Evolutionary conservation across 306 rosid genomes (phyloP).

Genomic region (Gleditsia sinensis): DNA sequence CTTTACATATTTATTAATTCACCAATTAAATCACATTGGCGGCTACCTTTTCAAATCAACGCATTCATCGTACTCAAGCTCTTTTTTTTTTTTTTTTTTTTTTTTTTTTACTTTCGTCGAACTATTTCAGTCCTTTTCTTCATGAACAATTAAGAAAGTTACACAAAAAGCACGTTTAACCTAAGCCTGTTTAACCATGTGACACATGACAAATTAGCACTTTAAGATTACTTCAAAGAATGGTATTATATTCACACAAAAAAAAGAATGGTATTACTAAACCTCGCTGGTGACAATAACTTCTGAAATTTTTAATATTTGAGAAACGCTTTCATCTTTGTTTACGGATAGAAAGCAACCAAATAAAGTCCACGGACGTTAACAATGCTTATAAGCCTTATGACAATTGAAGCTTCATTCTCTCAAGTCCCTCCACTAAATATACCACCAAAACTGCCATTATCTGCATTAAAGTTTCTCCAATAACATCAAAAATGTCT

Average conservation of each 20-base stretch:
- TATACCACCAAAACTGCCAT: neutral
- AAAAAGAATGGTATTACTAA: neutral
- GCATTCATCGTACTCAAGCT: too few species aligned
- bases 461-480: neutral
- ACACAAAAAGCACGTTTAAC: constrained; percentile 31
- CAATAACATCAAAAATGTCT: constrained; percentile 22
- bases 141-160: neutral
- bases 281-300: neutral
- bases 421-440: constrained; percentile 17
- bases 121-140: too few species aligned
- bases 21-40: too few species aligned
- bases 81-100: too few species aligned
- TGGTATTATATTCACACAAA: too few species aligned
- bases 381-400: neutral
- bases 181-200: neutral
- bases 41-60: too few species aligned
- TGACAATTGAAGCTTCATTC: neutral
- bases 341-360: constrained; percentile 2
- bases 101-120: too few species aligned
- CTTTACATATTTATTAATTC: too few species aligned
- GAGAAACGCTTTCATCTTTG: constrained; percentile 23
- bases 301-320: neutral
- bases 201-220: neutral
- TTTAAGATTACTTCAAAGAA: constrained; percentile 5
- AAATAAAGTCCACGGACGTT: neutral